Evolutionary conservation across 352 stramenopile genomes (phyloP), one percentile per base, ranked within the genome.

Genomic region (Ochromonadaceae sp.): DNA sequence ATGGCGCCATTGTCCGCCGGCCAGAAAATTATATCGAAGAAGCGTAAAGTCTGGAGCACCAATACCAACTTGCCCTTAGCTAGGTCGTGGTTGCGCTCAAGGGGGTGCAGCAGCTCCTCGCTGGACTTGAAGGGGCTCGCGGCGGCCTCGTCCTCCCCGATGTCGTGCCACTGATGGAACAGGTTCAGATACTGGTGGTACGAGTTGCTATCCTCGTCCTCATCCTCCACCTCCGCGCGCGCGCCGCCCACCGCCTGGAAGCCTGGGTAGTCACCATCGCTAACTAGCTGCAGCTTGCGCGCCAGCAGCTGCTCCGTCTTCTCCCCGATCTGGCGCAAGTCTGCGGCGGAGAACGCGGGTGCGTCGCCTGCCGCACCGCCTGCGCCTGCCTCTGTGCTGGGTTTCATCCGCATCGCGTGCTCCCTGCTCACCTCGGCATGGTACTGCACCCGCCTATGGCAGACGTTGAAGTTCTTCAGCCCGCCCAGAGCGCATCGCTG

Each of bases 21-120:
- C 38, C 34, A 63, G 31, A 63, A 63, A 14, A 63, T 32, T 9
- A 36, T 9, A 53, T 63, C 55, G 22, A 63, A 63, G 26, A 50
- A 50, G 26, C 55, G 34, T 38, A 63, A 36, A 30, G 38, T 12
- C 30, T 63, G 55, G 9, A 63, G 38, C 26, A 63, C 28, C 31
- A 63, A 17, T 40, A 50, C 52, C 26, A 63, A 15, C 36, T 49
- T 47, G 9, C 55, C 55, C 5, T 22, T 34, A 34, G n/a, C 10
- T 10, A 38, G 9, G 3, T 63, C 38, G 41, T 63, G 38, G 14
- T 17, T 17, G 36, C 55, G 4, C 15, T 20, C 52, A 28, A 60
- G 52, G 17, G 52, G 52, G 47, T 60, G 52, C 10, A 60, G 22
- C 28, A 60, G 22, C 31, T 60, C 52, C 30, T 60, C 52, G 52